Conservation (phyloP, 441 rosid species). For the Eruca vesicaria region DNA sequence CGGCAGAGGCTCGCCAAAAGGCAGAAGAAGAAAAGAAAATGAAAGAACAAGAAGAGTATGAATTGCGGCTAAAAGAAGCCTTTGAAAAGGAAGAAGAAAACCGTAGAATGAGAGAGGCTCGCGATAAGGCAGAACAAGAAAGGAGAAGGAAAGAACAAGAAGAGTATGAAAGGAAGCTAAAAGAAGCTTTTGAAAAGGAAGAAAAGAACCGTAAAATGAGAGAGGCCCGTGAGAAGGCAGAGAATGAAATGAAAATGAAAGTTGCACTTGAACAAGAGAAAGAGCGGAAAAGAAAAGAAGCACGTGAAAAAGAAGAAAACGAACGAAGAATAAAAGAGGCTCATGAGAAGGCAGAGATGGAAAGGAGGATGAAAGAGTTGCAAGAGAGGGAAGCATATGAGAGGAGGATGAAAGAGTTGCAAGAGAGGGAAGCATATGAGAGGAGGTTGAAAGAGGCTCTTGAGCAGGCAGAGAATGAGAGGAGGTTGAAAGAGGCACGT, state of each 20-base stretch:
- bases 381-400: slow-evolving; percentile 40
- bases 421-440: slow-evolving; percentile 41
- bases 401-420: slow-evolving; percentile 34
- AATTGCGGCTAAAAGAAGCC: slow-evolving; percentile 29
- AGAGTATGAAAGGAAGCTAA: slow-evolving; percentile 37
- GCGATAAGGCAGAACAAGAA: slow-evolving; percentile 40
- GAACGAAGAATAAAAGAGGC: slow-evolving; percentile 38
- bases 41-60: slow-evolving; percentile 40
- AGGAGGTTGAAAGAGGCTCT: slow-evolving; percentile 35
- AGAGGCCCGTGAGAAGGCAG: slow-evolving; percentile 39
- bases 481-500: slow-evolving; percentile 32
- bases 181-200: slow-evolving; percentile 37
- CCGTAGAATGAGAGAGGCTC: slow-evolving; percentile 35
- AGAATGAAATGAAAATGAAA: slow-evolving; percentile 37
- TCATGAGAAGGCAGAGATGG: slow-evolving; percentile 43
- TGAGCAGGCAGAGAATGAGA: slow-evolving; percentile 41
- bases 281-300: slow-evolving; percentile 36
- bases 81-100: slow-evolving; percentile 39
- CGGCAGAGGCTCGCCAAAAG: slow-evolving; percentile 32
- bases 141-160: slow-evolving; percentile 38
- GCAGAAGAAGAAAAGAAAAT: slow-evolving; percentile 44
- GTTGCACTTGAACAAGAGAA: slow-evolving; percentile 38
- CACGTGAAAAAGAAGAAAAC: slow-evolving; percentile 37
- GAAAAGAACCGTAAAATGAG: slow-evolving; percentile 39
- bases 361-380: slow-evolving; percentile 36